Base-by-base conservation (phyloP, 805 yeast species). In the Saccharomycopsis malanga region DNA sequence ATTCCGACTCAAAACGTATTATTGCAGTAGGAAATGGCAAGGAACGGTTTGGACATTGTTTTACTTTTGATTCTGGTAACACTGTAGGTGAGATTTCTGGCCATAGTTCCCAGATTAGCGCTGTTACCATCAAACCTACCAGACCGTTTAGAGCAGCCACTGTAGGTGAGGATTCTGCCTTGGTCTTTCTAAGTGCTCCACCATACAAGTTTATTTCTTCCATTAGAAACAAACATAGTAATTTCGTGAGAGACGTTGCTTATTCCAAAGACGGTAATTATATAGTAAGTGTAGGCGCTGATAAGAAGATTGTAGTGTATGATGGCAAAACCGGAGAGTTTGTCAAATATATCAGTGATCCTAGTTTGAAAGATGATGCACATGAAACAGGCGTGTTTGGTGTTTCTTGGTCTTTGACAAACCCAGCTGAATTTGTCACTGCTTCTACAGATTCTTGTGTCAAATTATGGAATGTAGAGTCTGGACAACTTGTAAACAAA, bases 51-150 rank as follows among this genome's bases (percentile, higher is more conserved):
- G 98, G 98, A 4, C 96, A 84, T 56, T 88, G 94, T 54, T 87
- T 91, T 62, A 79, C 95, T 5, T 84, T 83, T 76, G 99, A 93
- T 60, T 76, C 95, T 1, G 98, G 98, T 52, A 93, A 93, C 65
- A 79, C 96, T n/a, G 80, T 93, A 38, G 99, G 98, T 46, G 98
- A 93, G 61, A 82, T 91, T 57, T 80, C 88, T 42, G 98, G 98
- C 21, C 98, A 93, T 61, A 74, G 91, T 15, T 81, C 87, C 22
- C 77, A 76, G 40, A 78, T 91, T 59, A 87, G 85, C 59, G 87
- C 93, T 0, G 95, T 88, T 18, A 78, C 83, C 48, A 82, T 91
- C 54, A 82, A 83, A 59, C 87, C 89, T 18, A 77, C 74, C 53
- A 77, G 98, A 64, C 98, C 98, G 7, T 87, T 84, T 68, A 72